Evolutionary conservation across 78 protist species (phyloP).

Genomic region (Dictyostelium firmibasis): DNA sequence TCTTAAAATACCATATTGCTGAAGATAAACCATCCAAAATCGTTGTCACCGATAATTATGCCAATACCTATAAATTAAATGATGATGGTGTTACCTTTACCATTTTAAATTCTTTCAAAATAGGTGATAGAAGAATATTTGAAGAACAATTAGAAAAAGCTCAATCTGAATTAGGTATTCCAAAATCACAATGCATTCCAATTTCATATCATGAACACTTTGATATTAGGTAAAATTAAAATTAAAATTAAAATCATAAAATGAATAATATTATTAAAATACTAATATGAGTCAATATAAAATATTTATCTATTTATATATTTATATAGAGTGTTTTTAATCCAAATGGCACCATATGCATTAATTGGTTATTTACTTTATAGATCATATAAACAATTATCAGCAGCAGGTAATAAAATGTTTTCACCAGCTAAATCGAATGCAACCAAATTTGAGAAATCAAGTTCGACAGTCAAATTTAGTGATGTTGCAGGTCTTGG

Average conservation of each 20-base stretch:
- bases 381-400: slow-evolving; percentile 15
- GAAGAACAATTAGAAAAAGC: slow-evolving; percentile 70
- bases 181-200: slow-evolving; percentile 16
- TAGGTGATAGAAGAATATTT: slow-evolving; percentile 73
- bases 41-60: slow-evolving; percentile 4
- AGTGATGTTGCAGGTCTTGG: slow-evolving; percentile 94
- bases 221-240: not conserved
- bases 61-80: not conserved
- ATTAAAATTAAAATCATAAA: too few species aligned
- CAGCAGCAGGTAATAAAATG: not conserved
- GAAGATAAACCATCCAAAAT: slow-evolving; percentile 36
- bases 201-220: slow-evolving; percentile 17
- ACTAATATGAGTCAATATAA: too few species aligned
- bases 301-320: too few species aligned
- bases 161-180: slow-evolving; percentile 37
- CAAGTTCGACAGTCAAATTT: slow-evolving; percentile 57
- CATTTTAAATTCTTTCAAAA: not conserved
- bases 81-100: not conserved
- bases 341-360: slow-evolving; percentile 30
- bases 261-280: not conserved
- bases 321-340: not conserved
- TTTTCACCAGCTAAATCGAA: slow-evolving; percentile 34
- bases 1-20: not conserved
- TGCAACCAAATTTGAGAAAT: slow-evolving; percentile 53
- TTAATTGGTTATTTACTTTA: slow-evolving; percentile 12